Percentiles rank a stretch among this genome's conserved stretches.
Conservation (phyloP, 495 filamentous ascomycete species). For the Tuber aestivum region DNA sequence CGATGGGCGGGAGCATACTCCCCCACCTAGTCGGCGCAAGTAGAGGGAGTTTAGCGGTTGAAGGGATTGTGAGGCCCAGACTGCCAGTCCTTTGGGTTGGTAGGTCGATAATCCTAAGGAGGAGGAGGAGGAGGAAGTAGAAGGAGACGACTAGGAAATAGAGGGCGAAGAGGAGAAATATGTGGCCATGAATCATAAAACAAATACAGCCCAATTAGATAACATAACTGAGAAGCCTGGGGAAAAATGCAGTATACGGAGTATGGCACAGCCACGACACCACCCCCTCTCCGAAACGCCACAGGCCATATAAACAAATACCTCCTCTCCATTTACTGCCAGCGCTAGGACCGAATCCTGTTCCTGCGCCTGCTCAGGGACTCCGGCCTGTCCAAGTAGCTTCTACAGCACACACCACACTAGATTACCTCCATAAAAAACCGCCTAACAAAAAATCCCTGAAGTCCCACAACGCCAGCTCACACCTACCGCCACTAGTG, state of each 20-base stretch:
- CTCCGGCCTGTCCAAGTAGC: not conserved
- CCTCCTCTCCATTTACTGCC: not conserved
- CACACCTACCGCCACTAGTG: not conserved
- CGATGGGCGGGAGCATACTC: too few species aligned
- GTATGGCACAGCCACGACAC: slow-evolving; percentile 16
- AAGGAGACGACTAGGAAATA: slow-evolving; percentile 7
- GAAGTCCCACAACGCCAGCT: not conserved
- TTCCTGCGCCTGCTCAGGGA: not conserved
- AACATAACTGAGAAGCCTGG: slow-evolving; percentile 15
- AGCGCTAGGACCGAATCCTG: not conserved
- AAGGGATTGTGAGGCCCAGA: slow-evolving; percentile 37
- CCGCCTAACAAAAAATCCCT: not conserved
- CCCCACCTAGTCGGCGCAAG: slow-evolving; percentile 29
- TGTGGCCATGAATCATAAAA: not conserved
- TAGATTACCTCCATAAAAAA: not conserved
- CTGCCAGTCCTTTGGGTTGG: slow-evolving; percentile 40
- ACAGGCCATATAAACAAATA: not conserved
- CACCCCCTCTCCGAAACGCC: slow-evolving; percentile 8
- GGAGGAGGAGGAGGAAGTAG: slow-evolving; percentile 2
- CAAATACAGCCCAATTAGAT: not conserved
- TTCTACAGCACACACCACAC: not conserved
- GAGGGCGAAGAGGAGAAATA: slow-evolving; percentile 6
- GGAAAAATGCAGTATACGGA: not conserved
- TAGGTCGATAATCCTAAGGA: not conserved
- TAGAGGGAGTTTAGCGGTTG: slow-evolving; percentile 8